Conservation (phyloP, 805 yeast species). For the Priceomyces melissophilus region DNA sequence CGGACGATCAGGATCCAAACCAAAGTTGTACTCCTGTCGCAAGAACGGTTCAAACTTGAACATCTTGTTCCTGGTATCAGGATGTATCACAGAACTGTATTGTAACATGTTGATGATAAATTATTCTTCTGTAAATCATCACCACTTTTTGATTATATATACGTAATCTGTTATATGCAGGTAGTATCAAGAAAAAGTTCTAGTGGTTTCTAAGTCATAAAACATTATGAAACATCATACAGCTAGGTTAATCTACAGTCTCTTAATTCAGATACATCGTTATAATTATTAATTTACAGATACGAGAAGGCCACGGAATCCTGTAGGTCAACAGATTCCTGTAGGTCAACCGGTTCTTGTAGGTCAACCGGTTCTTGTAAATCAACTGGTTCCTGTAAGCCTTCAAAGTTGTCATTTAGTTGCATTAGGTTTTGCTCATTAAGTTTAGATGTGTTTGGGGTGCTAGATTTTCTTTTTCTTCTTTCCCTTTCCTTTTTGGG, state of each 20-base stretch:
- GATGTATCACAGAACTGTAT: conserved; percentile 38
- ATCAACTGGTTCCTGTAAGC: neutral
- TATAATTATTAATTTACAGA: too few species aligned
- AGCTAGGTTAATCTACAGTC: too few species aligned
- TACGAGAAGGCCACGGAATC: too few species aligned
- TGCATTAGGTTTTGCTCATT: conserved; percentile 13
- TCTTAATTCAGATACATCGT: too few species aligned
- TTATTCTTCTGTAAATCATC: neutral
- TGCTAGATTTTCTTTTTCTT: conserved; percentile 26
- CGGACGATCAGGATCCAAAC: conserved; percentile 86
- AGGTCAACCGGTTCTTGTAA: neutral
- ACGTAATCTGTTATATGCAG: neutral
- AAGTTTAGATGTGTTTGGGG: conserved; percentile 9
- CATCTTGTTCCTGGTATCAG: conserved; percentile 34
- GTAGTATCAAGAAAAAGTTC: too few species aligned
- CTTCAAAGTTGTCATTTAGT: conserved; percentile 6
- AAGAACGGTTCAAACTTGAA: conserved; percentile 80
- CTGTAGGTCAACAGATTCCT: too few species aligned
- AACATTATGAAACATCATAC: too few species aligned
- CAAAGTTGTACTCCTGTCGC: conserved; percentile 73
- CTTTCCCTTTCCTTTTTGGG: conserved; percentile 38
- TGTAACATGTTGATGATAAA: conserved; percentile 26
- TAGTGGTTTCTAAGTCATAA: too few species aligned
- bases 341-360: conserved; percentile 1
- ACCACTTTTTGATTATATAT: neutral